Percentiles rank a stretch among this genome's conserved stretches.
Conservation (phyloP, 108 stramenopile genomes). For the Aureococcus anophagefferens region DNA sequence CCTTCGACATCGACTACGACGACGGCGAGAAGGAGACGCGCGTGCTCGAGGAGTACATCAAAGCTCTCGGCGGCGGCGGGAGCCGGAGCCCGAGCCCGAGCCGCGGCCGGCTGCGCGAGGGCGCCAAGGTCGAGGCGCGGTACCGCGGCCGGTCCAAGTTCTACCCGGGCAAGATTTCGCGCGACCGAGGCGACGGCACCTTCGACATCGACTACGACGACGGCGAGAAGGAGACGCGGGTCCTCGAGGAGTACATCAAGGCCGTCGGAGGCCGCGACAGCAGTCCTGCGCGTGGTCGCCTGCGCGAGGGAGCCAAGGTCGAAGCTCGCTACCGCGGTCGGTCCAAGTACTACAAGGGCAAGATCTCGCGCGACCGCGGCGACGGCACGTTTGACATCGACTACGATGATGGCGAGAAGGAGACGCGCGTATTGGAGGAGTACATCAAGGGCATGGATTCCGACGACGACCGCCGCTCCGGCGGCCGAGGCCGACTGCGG, state of each 20-base stretch:
- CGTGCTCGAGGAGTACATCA: too few species aligned
- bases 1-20: constrained; percentile 9
- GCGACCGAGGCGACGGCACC: too few species aligned
- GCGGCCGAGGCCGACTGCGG: too few species aligned
- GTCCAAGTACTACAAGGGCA: constrained; percentile 18
- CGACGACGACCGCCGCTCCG: too few species aligned
- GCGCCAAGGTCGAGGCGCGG: constrained; percentile 3
- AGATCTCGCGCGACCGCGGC: background rate
- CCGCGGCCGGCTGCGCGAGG: background rate
- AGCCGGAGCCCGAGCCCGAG: too few species aligned
- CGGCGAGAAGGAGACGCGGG: background rate
- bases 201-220: too few species aligned
- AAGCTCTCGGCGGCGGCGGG: background rate
- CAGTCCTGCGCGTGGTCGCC: background rate
- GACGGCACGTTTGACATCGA: constrained; percentile 8
- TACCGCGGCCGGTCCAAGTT: too few species aligned
- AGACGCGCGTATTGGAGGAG: constrained; percentile 14
- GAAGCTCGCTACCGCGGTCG: constrained; percentile 11
- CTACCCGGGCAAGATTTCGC: too few species aligned
- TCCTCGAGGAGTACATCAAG: too few species aligned
- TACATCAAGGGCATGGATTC: too few species aligned
- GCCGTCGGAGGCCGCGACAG: constrained; percentile 2
- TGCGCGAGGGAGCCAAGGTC: background rate
- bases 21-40: constrained; percentile 7
- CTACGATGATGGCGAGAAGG: constrained; percentile 9